These are phyloP conservation scores for Aspergillus haitiensis DNA, from an alignment of 495 filamentous ascomycete genomes.

Conservation along the genomic window DNA sequence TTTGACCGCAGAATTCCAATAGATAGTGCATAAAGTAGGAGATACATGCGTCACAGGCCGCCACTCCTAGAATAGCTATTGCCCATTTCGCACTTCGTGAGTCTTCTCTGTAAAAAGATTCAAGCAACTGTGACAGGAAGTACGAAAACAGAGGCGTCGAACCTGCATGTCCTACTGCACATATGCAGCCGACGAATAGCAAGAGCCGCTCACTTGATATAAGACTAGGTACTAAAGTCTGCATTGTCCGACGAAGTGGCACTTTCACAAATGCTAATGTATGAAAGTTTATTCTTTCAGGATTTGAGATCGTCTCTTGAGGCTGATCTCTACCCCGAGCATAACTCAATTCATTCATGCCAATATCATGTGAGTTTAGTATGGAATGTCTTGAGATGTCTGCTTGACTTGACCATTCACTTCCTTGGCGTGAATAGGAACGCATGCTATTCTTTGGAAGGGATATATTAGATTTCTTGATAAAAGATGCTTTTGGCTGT, in stretches of 20 bases:
- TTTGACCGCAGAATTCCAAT: constrained; percentile 69
- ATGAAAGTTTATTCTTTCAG: not conserved
- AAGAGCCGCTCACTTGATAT: constrained; percentile 48
- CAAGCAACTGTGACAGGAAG: constrained; percentile 71
- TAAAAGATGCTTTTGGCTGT: not conserved
- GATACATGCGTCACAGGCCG: constrained; percentile 61
- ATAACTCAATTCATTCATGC: not conserved
- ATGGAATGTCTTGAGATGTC: no score
- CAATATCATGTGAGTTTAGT: not conserved
- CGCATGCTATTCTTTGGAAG: no score
- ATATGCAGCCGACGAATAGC: constrained; percentile 60
- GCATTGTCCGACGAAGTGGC: constrained; percentile 58
- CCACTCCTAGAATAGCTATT: constrained; percentile 65
- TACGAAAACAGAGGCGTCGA: constrained; percentile 77
- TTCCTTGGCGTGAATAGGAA: not conserved
- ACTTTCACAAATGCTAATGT: constrained; percentile 8
- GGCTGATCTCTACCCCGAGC: not conserved
- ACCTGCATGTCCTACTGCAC: constrained; percentile 63
- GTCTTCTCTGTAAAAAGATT: constrained; percentile 59
- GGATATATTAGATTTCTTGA: not conserved
- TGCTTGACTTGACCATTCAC: not conserved
- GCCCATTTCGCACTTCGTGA: constrained; percentile 62
- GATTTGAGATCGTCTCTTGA: not conserved
- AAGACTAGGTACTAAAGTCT: constrained; percentile 71
- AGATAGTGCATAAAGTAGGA: constrained; percentile 67